Conservation (phyloP, 257 asterid genomes). For the Verbena officinalis region DNA sequence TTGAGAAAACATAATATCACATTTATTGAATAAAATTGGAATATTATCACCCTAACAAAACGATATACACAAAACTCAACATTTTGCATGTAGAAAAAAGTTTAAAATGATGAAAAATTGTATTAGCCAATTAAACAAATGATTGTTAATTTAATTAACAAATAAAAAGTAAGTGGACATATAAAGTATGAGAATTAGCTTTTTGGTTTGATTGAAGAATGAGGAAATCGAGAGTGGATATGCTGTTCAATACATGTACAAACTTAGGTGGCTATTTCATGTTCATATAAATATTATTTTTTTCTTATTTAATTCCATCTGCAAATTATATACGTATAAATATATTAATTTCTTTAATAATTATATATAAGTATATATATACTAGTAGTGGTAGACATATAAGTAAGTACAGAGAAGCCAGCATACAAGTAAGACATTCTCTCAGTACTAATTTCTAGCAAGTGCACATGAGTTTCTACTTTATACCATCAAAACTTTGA, state of each 20-base stretch:
- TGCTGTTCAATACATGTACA: slow-evolving; percentile 24
- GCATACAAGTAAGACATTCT: background rate
- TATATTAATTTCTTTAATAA: background rate
- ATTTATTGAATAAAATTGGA: background rate
- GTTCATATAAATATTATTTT: no score
- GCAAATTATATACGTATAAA: background rate
- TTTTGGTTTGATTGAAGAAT: slow-evolving; percentile 30
- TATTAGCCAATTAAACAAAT: no score
- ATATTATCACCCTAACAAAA: background rate
- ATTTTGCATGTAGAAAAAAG: no score
- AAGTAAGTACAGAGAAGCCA: background rate
- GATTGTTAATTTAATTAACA: no score
- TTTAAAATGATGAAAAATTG: no score
- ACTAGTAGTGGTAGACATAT: background rate
- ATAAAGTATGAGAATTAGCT: slow-evolving; percentile 29
- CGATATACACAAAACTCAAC: no score
- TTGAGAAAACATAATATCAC: no score
- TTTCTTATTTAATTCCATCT: no score
- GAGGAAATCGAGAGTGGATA: slow-evolving; percentile 37
- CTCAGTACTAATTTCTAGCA: no score
- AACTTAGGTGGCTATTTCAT: slow-evolving; percentile 16
- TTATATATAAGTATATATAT: background rate
- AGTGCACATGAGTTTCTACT: no score
- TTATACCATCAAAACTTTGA: background rate
- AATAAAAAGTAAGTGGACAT: background rate